Evolutionary conservation across 1,284 basidiomycete genomes (phyloP), one percentile per base, ranked within the genome.

Genomic region (Cutaneotrichosporon sp.): DNA sequence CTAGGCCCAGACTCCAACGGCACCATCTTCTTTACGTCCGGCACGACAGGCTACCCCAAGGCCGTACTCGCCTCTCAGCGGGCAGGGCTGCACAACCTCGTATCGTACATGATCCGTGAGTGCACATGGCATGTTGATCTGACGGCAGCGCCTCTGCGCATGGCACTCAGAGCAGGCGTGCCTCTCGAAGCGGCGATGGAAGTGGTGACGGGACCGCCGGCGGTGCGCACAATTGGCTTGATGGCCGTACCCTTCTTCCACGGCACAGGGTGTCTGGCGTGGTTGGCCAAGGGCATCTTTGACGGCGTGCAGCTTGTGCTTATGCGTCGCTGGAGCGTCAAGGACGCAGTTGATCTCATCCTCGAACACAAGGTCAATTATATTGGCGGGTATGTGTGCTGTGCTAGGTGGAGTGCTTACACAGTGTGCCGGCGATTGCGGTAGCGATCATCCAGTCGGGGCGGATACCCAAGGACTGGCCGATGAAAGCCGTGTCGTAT

Each of bases 191-290:
- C 36, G 13, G 38, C 35, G 9, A 30, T 46, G 14, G 30, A 26
- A 15, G 14, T 26, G 14, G 38, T 38, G 12, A 41, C 18, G 13
- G 17, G 22, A 10, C 47, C 47, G 26, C 12, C 39, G 18, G 39
- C 33, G 10, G n/a, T 39, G n/a, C 47, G 17, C 7, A 30, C 39
- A 2, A 33, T 38, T 4, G 56, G 30, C 61, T 58, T 73, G 0
- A 62, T 73, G n/a, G 51, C 68, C 9, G 64, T 73, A 35, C 71
- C 71, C 1, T 61, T 73, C 13, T 73, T 73, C 61, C 71, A 73
- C 65, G 71, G 71, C 12, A 70, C 68, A 3, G 71, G 71, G 10
- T 68, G 67, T 46, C 60, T 73, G 2, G 63, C 64, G 8, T 67
- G 67, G 68, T 59, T 72, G 36, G 61, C 69, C 55, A 55, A 67